phyloP scores from a whole-genome alignment of 768 basidiomycete genomes.

The Candolleomyces aberdarensis region DNA sequence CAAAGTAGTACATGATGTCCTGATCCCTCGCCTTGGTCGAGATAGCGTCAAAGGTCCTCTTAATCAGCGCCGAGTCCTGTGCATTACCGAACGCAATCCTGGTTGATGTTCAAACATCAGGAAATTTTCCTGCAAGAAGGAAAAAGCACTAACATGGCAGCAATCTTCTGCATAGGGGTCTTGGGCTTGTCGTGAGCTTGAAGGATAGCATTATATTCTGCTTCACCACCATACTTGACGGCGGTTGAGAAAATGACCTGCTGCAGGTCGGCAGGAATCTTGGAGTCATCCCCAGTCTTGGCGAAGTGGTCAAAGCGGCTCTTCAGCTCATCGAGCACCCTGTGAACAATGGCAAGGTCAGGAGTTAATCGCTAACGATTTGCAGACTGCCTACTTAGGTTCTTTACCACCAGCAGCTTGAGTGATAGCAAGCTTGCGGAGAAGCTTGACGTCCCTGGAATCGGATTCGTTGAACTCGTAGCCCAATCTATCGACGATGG shows the following conservation, averaged over 20 bases:
- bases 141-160: constrained; percentile 55
- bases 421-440: constrained; percentile 72
- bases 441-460: constrained; percentile 58
- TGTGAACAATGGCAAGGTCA: constrained; percentile 25
- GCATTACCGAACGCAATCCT: constrained; percentile 67
- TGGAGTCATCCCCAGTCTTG: constrained; percentile 69
- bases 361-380: constrained; percentile 2
- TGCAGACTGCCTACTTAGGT: constrained; percentile 18
- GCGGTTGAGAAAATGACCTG: constrained; percentile 51
- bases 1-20: constrained; percentile 64
- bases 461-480: constrained; percentile 71
- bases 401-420: constrained; percentile 37
- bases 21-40: constrained; percentile 50
- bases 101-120: background rate
- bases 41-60: constrained; percentile 64
- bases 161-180: constrained; percentile 69
- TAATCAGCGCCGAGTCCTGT: constrained; percentile 51
- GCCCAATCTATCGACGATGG: constrained; percentile 75
- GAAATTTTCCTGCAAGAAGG: background rate
- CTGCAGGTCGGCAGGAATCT: constrained; percentile 79
- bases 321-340: constrained; percentile 71
- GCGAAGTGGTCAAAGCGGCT: constrained; percentile 69
- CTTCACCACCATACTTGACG: constrained; percentile 67
- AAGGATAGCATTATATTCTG: constrained; percentile 72
- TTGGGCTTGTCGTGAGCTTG: constrained; percentile 67